Base-by-base conservation (phyloP, 116 monocot genomes). In the Dioscorea cayenensis region DNA sequence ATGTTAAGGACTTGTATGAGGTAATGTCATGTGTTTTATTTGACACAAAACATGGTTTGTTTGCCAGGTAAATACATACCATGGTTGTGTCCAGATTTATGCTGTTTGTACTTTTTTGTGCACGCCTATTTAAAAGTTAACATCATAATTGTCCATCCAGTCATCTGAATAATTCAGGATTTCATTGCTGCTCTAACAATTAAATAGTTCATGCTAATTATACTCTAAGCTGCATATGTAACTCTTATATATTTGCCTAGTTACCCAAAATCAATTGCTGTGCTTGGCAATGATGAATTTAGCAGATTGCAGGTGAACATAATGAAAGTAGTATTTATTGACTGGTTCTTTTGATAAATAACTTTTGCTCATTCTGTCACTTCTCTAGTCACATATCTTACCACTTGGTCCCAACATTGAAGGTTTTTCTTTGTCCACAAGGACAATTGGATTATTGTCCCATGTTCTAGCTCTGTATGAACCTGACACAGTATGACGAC, bases 1-100 rank as follows among this genome's bases (percentile, higher is more conserved):
- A 99, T 85, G 81, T 94, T 25, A 93, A 84, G 63, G 88, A 78
- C 28, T 81, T 99, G 49, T 85, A 83, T 70, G 90, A 94, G 84
- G 94, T 99, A 89, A 76, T 21, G 48, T 60, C 25, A 6, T 49
- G 36, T 65, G 51, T 63, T 62, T 62, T 62, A 27, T 37, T 37
- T 61, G 10, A 36, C 19, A 18, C 28, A 70, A 29, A 2, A 58
- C 19, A 55, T 59, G 9, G 1, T 32, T 69, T 21, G 8, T 5
- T 49, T 58, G 29, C 21, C 35, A 16, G 43, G 12, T 43, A 61
- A 43, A 20, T 49, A 32, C 21, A 22, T 32, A n/a, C 38, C 25
- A 52, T 36, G 37, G 6, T 3, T 37, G 19, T 6, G 28, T 25
- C 25, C 37, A 49, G 4, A 0, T 68, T n/a, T 13, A 19, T 68